These are phyloP conservation scores for Candida incommunis DNA, from an alignment of 805 yeast genomes.

Conservation along the genomic window DNA sequence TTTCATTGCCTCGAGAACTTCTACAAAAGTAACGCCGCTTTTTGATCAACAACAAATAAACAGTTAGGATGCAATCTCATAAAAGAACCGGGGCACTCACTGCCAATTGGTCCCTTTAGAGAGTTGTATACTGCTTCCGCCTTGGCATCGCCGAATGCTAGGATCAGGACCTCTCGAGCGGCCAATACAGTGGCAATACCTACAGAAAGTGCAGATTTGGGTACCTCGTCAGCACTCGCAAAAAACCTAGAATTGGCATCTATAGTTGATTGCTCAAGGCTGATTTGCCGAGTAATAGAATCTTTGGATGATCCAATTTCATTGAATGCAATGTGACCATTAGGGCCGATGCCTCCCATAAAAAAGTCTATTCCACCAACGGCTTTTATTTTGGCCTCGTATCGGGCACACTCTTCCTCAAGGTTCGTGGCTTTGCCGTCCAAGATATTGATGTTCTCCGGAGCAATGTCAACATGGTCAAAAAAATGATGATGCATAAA, in stretches of 20 bases:
- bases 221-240: conserved; percentile 32
- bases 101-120: conserved; percentile 26
- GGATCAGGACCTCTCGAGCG: conserved; percentile 36
- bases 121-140: conserved; percentile 34
- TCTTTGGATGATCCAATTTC: conserved; percentile 37
- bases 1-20: too few relatives aligned
- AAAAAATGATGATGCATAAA: conserved; percentile 44
- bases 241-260: conserved; percentile 42
- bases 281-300: conserved; percentile 33
- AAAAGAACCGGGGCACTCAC: conserved; percentile 35
- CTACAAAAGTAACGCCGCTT: conserved; percentile 24
- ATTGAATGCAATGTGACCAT: conserved; percentile 49
- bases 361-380: conserved; percentile 40
- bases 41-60: conserved; percentile 30
- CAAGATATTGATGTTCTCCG: conserved; percentile 37
- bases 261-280: conserved; percentile 35
- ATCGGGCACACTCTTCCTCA: conserved; percentile 31
- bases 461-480: conserved; percentile 39
- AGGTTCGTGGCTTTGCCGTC: conserved; percentile 36
- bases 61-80: conserved; percentile 33
- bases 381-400: conserved; percentile 33
- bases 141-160: conserved; percentile 37
- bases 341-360: conserved; percentile 46
- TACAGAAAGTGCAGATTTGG: conserved; percentile 36
- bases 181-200: conserved; percentile 44